Evolutionary conservation across 1,284 basidiomycete genomes (phyloP).

Genomic region (Fereydounia khargensis): DNA sequence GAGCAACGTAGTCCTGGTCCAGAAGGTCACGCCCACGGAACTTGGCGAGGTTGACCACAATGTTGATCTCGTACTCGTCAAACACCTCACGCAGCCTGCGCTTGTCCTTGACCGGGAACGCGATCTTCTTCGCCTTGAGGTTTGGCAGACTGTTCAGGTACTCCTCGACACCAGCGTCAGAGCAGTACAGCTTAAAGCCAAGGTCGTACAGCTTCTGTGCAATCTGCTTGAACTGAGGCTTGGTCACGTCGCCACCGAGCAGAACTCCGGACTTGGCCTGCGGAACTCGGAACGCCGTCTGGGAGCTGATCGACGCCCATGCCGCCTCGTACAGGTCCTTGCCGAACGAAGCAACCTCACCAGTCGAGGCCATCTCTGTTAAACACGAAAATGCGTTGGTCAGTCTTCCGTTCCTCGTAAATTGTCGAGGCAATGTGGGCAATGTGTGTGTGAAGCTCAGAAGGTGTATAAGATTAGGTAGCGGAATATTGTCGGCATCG

Average conservation of each 20-base stretch:
- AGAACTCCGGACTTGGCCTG: conserved; percentile 74
- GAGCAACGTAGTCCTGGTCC: conserved; percentile 94
- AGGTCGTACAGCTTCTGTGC: conserved; percentile 66
- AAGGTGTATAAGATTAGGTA: conserved; percentile 8
- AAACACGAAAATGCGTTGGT: too few species aligned
- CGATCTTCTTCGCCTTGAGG: conserved; percentile 73
- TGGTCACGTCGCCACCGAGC: conserved; percentile 78
- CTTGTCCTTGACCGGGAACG: conserved; percentile 97
- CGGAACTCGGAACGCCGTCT: conserved; percentile 87
- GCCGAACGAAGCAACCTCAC: conserved; percentile 97
- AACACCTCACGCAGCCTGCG: conserved; percentile 77
- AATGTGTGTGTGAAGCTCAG: conserved; percentile 6
- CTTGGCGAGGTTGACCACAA: conserved; percentile 89
- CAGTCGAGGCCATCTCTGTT: conserved; percentile 98
- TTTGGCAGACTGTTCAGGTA: conserved; percentile 68
- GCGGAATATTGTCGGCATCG: conserved; percentile 12
- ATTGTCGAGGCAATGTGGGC: too few species aligned
- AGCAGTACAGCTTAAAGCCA: conserved; percentile 90
- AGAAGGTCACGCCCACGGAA: conserved; percentile 73
- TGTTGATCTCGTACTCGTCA: conserved; percentile 92
- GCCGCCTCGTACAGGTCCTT: conserved; percentile 93
- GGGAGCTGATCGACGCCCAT: conserved; percentile 85
- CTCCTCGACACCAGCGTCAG: conserved; percentile 75
- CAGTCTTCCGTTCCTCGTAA: too few species aligned
- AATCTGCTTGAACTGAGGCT: conserved; percentile 76